Conservation (phyloP, 768 basidiomycete genomes). For the Leccinum rimulosum region DNA sequence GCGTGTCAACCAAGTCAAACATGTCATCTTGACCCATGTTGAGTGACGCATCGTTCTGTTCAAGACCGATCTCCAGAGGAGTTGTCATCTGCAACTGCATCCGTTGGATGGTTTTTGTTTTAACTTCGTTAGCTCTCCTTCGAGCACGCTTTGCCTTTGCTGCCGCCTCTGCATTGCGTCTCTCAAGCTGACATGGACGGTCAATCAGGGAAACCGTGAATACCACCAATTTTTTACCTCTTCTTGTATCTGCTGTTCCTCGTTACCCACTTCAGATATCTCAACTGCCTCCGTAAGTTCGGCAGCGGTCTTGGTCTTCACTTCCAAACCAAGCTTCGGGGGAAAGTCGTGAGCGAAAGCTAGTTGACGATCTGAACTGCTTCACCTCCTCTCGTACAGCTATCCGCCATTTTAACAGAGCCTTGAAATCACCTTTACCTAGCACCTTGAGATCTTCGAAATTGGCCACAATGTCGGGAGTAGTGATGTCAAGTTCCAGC, state of each 20-base stretch:
- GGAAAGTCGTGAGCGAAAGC: conserved; percentile 5
- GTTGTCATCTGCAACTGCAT: conserved; percentile 98
- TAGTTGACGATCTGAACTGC: not conserved
- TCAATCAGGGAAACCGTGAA: conserved; percentile 2
- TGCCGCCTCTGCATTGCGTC: conserved; percentile 72
- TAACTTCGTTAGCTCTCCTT: conserved; percentile 84
- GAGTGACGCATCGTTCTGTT: conserved; percentile 73
- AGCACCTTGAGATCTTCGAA: conserved; percentile 93
- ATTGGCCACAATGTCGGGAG: conserved; percentile 76
- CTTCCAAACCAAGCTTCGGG: conserved; percentile 76
- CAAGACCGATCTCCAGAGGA: conserved; percentile 93
- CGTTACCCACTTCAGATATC: conserved; percentile 68
- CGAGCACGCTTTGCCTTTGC: conserved; percentile 77
- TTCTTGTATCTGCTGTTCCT: conserved; percentile 85
- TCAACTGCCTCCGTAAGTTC: conserved; percentile 74
- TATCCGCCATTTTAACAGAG: conserved; percentile 86
- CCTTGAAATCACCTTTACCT: conserved; percentile 97
- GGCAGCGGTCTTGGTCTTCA: conserved; percentile 68
- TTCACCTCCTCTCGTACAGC: conserved; percentile 83
- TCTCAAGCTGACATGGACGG: conserved; percentile 60
- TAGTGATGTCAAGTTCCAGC: conserved; percentile 68
- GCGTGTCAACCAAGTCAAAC: conserved; percentile 76
- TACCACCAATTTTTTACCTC: conserved; percentile 53
- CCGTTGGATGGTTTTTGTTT: conserved; percentile 82
- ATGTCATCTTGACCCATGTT: conserved; percentile 79